phyloP scores from a whole-genome alignment of 768 basidiomycete species.

The Russula virescens region DNA sequence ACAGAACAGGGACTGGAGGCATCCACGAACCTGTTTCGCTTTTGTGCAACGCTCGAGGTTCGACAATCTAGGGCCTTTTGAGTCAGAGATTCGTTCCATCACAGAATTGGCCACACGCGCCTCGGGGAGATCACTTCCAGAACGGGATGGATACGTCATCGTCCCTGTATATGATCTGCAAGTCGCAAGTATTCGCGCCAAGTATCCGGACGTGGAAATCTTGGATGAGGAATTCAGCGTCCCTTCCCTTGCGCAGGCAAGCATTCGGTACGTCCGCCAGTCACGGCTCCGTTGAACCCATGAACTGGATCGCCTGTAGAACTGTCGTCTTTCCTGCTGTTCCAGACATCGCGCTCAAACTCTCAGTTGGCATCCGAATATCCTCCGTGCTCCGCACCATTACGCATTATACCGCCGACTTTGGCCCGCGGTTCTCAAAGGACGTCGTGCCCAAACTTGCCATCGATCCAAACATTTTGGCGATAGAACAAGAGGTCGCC shows the following conservation, averaged over 20 bases:
- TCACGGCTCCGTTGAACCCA: background rate
- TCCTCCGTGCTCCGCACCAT: slow-evolving; percentile 54
- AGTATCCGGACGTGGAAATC: slow-evolving; percentile 39
- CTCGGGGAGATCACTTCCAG: slow-evolving; percentile 29
- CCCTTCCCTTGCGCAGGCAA: slow-evolving; percentile 44
- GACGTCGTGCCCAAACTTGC: slow-evolving; percentile 45
- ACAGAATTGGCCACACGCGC: slow-evolving; percentile 32
- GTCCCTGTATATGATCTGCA: slow-evolving; percentile 55
- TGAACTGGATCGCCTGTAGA: slow-evolving; percentile 22
- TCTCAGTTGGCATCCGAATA: slow-evolving; percentile 51
- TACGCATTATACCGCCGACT: slow-evolving; percentile 52
- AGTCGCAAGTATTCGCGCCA: slow-evolving; percentile 38
- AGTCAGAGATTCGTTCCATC: slow-evolving; percentile 32
- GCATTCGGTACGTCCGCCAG: slow-evolving; percentile 40
- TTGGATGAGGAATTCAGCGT: slow-evolving; percentile 40
- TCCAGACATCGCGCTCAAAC: slow-evolving; percentile 42
- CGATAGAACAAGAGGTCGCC: slow-evolving; percentile 43
- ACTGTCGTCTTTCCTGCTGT: slow-evolving; percentile 45
- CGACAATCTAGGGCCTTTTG: slow-evolving; percentile 41
- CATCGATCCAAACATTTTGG: slow-evolving; percentile 38
- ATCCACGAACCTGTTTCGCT: slow-evolving; percentile 45
- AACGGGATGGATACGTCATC: slow-evolving; percentile 31
- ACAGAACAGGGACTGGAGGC: slow-evolving; percentile 42
- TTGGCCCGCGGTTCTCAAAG: slow-evolving; percentile 50
- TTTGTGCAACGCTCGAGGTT: slow-evolving; percentile 37